Conservation (phyloP, 2,329 filamentous ascomycete genomes). For the Diaporthe sp. region DNA sequence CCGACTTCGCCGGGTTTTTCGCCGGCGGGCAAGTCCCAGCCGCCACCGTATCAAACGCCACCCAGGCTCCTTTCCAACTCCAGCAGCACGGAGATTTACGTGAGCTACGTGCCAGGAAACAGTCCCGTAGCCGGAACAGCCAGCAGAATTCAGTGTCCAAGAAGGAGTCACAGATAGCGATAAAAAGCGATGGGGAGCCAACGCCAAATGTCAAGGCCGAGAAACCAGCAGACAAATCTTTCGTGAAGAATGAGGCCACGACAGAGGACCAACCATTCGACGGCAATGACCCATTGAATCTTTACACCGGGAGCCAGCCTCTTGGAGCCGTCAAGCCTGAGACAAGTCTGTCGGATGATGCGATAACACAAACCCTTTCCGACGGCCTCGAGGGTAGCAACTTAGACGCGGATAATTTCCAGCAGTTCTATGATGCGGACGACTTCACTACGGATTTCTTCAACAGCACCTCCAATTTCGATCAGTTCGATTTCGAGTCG, state of each 20-base stretch:
- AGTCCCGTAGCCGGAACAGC: neutral
- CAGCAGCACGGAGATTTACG: constrained; percentile 1
- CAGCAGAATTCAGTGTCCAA: neutral
- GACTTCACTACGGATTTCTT: constrained; percentile 22
- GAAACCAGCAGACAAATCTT: neutral
- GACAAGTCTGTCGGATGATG: neutral
- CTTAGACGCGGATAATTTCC: neutral
- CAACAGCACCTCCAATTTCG: constrained; percentile 17
- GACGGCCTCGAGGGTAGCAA: neutral
- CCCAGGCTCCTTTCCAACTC: constrained; percentile 20
- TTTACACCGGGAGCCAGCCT: neutral
- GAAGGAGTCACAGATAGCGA: neutral
- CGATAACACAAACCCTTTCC: neutral
- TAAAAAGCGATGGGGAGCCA: neutral
- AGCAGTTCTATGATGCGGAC: neutral
- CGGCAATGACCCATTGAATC: neutral
- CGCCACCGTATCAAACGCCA: neutral
- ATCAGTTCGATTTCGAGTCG: constrained; percentile 23
- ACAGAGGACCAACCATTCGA: neutral
- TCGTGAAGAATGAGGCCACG: neutral
- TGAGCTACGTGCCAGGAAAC: constrained; percentile 17
- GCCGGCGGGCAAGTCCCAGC: neutral
- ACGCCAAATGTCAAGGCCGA: neutral
- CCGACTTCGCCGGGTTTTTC: constrained; percentile 8
- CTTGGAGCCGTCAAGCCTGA: neutral